phyloP scores from a whole-genome alignment of 306 rosid species.

The Ziziphus jujuba region DNA sequence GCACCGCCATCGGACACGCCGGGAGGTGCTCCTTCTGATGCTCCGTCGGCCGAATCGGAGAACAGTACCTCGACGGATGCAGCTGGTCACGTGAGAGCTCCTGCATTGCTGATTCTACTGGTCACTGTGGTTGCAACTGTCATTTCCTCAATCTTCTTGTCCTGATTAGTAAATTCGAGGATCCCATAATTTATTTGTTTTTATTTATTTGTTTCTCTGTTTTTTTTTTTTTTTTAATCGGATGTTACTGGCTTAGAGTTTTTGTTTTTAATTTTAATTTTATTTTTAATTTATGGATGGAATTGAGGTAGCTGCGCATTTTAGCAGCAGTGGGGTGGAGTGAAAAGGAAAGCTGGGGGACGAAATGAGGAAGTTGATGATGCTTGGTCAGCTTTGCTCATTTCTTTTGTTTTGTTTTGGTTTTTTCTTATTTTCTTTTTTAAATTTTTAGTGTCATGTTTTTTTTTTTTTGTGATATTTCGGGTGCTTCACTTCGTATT shows the following conservation, averaged over 20 bases:
- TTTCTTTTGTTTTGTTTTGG: background rate
- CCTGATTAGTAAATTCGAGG: slow-evolving; percentile 45
- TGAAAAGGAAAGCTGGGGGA: too few species aligned
- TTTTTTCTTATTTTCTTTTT: background rate
- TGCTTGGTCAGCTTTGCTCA: too few species aligned
- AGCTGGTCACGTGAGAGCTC: slow-evolving; percentile 45
- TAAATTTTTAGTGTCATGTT: background rate
- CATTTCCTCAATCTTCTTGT: slow-evolving; percentile 42
- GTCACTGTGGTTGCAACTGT: slow-evolving; percentile 37
- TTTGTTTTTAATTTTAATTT: slow-evolving; percentile 18
- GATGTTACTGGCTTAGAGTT: slow-evolving; percentile 28
- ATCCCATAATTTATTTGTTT: slow-evolving; percentile 4
- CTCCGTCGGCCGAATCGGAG: slow-evolving; percentile 51
- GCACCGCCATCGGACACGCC: slow-evolving; percentile 62
- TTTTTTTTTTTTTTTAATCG: slow-evolving; percentile 4
- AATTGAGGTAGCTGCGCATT: slow-evolving; percentile 27
- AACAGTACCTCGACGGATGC: slow-evolving; percentile 39
- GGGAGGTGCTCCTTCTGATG: slow-evolving; percentile 43
- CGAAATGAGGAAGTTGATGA: too few species aligned
- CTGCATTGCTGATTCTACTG: slow-evolving; percentile 32
- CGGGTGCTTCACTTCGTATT: background rate
- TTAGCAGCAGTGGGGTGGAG: slow-evolving; percentile 17
- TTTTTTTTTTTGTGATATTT: slow-evolving; percentile 8
- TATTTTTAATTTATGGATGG: slow-evolving; percentile 30
- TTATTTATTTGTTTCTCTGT: background rate